These are phyloP conservation scores for Hypoxylon rubiginosum DNA, from an alignment of 2,329 filamentous ascomycete genomes.

Conservation along the genomic window DNA sequence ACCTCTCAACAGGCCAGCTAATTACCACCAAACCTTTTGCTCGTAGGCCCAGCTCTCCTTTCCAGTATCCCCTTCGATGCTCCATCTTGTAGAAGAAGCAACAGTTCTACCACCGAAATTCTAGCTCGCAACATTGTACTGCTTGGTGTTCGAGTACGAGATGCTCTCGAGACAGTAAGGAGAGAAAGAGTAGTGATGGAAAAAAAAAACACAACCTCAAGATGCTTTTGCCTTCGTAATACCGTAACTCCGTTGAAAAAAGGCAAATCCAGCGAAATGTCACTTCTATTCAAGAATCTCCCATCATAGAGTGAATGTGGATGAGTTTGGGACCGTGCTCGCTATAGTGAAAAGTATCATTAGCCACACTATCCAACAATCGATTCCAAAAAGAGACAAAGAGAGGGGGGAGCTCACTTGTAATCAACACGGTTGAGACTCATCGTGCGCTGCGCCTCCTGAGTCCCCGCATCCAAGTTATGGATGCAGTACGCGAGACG, in stretches of 20 bases:
- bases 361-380: neutral
- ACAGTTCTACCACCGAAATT: neutral
- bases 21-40: neutral
- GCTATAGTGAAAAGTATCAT: conserved; percentile 9
- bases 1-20: neutral
- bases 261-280: conserved; percentile 2
- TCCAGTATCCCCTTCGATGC: neutral
- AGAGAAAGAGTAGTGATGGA: no score
- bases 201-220: conserved; percentile 4
- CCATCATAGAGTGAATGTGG: conserved; percentile 28
- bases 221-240: conserved; percentile 35
- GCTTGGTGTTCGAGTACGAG: neutral
- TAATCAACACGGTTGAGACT: conserved; percentile 71
- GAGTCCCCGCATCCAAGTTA: conserved; percentile 66
- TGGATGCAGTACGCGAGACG: conserved; percentile 71
- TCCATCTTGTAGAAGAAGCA: neutral
- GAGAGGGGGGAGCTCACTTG: conserved; percentile 61
- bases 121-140: neutral
- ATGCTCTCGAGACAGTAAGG: neutral
- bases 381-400: neutral
- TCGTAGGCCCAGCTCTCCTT: neutral
- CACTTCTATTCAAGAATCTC: conserved; percentile 1
- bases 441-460: conserved; percentile 68
- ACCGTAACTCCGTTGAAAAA: conserved; percentile 25
- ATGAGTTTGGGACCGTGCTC: conserved; percentile 36